phyloP scores from a whole-genome alignment of 768 basidiomycete species.

The Podaxis pistillaris region DNA sequence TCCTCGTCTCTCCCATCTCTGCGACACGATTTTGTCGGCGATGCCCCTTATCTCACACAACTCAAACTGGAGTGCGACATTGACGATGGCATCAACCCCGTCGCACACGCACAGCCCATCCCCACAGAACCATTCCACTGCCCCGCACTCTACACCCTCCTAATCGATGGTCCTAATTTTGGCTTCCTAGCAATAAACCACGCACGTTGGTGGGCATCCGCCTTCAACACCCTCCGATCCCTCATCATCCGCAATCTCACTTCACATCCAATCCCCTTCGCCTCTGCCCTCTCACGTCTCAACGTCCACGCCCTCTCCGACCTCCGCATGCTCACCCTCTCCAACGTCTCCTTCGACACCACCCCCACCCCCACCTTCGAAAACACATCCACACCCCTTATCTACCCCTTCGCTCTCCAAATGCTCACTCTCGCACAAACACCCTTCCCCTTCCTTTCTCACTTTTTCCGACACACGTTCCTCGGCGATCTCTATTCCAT shows the following conservation, averaged over 20 bases:
- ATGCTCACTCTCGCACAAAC: conserved; percentile 4
- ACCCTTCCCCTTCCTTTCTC: not conserved
- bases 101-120: not conserved
- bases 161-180: conserved; percentile 10
- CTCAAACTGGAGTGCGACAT: conserved; percentile 11
- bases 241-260: conserved; percentile 6
- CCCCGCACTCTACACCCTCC: conserved; percentile 4
- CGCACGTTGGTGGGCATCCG: not conserved
- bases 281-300: not conserved
- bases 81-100: conserved; percentile 7
- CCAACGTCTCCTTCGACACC: conserved; percentile 3
- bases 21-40: conserved; percentile 14
- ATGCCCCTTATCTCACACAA: conserved; percentile 12
- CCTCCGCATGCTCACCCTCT: not conserved
- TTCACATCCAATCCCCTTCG: not conserved
- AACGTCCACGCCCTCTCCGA: not conserved
- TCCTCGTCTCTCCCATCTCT: conserved; percentile 18
- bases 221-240: not conserved
- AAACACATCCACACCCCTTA: not conserved
- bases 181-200: not conserved
- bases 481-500: conserved; percentile 6
- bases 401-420: not conserved
- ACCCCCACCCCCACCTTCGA: not conserved
- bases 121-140: not conserved
- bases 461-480: conserved; percentile 6